These are phyloP conservation scores for Solanum phureja DNA, from an alignment of 257 asterid species.

Conservation along the genomic window DNA sequence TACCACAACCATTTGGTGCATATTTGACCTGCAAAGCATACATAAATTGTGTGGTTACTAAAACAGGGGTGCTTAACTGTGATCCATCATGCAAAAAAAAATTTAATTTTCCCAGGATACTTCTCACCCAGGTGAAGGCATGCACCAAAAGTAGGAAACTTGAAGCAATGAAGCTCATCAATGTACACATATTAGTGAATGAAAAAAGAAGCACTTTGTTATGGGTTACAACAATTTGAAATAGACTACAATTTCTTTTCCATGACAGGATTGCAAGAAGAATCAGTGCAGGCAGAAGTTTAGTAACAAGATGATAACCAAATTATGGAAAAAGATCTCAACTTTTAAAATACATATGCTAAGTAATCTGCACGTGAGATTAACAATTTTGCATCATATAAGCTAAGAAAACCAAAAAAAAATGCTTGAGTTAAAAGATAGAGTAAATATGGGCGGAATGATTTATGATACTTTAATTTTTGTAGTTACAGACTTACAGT, in stretches of 20 bases:
- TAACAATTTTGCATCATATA: background rate
- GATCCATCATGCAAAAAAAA: background rate
- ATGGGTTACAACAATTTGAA: background rate
- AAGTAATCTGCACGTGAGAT: background rate
- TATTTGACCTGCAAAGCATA: constrained; percentile 18
- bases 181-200: background rate
- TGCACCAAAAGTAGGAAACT: background rate
- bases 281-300: background rate
- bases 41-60: background rate
- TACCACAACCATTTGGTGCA: constrained; percentile 16
- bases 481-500: background rate
- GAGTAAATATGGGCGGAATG: background rate
- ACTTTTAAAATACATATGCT: background rate
- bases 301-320: background rate
- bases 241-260: background rate
- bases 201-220: background rate
- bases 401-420: background rate
- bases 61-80: background rate
- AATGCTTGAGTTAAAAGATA: background rate
- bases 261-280: background rate
- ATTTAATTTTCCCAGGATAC: background rate
- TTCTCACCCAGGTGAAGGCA: background rate
- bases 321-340: too few species aligned
- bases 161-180: background rate
- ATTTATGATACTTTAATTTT: background rate